phyloP scores from a whole-genome alignment of 1,284 basidiomycete genomes.

The Mycosarcoma maydis region DNA sequence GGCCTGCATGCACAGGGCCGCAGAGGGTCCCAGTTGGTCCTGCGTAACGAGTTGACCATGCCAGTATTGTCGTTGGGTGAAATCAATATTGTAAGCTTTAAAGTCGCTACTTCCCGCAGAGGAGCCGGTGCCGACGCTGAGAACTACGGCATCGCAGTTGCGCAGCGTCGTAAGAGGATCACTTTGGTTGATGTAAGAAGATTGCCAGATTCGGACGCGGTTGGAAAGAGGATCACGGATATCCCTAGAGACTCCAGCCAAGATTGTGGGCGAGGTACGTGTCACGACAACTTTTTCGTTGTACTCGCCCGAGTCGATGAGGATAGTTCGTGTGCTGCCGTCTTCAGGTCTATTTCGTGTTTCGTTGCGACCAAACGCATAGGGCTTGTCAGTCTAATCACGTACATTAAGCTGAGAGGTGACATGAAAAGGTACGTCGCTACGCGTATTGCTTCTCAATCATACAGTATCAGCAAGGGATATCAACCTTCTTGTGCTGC shows the following conservation, averaged over 20 bases:
- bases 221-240: constrained; percentile 3
- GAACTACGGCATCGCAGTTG: constrained; percentile 37
- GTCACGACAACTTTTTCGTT: constrained; percentile 29
- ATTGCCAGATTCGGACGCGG: constrained; percentile 34
- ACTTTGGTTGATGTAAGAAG: constrained; percentile 36
- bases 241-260: constrained; percentile 23
- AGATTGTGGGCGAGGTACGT: constrained; percentile 19
- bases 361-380: no score
- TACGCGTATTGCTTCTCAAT: no score
- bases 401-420: no score
- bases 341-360: constrained; percentile 19
- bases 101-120: constrained; percentile 15
- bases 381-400: no score
- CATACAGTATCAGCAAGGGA: no score
- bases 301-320: constrained; percentile 33
- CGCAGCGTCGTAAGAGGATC: not conserved
- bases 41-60: constrained; percentile 18
- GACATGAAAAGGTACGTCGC: no score
- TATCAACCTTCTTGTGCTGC: no score
- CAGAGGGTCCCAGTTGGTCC: constrained; percentile 32
- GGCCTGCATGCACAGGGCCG: constrained; percentile 24
- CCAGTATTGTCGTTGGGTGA: constrained; percentile 22
- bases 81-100: constrained; percentile 46
- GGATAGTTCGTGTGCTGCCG: constrained; percentile 14
- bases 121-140: constrained; percentile 18